Evolutionary conservation across 2,329 filamentous ascomycete species (phyloP).

Genomic region (Raffaelea albimanens): DNA sequence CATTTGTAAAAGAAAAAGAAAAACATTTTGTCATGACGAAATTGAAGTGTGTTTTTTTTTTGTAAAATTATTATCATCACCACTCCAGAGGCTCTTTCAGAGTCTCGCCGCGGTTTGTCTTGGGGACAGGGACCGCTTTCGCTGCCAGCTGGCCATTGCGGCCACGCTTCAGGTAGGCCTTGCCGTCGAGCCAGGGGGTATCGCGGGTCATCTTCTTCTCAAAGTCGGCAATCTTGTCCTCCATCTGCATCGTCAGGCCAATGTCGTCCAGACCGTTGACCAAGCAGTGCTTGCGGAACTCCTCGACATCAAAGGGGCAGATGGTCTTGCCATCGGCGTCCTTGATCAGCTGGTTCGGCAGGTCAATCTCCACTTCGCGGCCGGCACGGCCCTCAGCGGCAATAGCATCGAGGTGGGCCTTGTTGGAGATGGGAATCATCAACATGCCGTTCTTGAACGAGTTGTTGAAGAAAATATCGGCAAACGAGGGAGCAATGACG

Average conservation of each 20-base stretch:
- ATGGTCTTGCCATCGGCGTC: constrained; percentile 65
- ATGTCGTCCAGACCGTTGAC: constrained; percentile 94
- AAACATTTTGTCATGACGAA: no score
- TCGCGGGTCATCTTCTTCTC: constrained; percentile 67
- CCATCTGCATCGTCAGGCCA: constrained; percentile 84
- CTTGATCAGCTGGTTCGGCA: constrained; percentile 75
- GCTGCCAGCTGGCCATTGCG: constrained; percentile 44
- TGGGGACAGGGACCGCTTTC: constrained; percentile 63
- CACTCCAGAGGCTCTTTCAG: constrained; percentile 83
- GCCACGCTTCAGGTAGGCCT: constrained; percentile 61
- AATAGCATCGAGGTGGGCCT: constrained; percentile 57
- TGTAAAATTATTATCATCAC: no score
- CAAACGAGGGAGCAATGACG: constrained; percentile 77
- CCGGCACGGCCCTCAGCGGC: constrained; percentile 70
- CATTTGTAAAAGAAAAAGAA: not conserved
- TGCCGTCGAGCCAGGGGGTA: constrained; percentile 88
- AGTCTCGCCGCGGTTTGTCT: constrained; percentile 79
- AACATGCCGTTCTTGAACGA: constrained; percentile 99
- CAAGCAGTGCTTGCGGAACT: constrained; percentile 90
- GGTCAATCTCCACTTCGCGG: constrained; percentile 79
- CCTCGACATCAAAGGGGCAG: constrained; percentile 76
- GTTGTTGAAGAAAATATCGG: constrained; percentile 99
- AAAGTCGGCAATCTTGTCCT: constrained; percentile 77
- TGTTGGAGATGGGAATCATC: constrained; percentile 65
- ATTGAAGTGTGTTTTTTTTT: no score